Percentiles rank a stretch among this genome's conserved stretches.
phyloP scores from a whole-genome alignment of 2,329 filamentous ascomycete genomes.

The Harringtonia aguacate region DNA sequence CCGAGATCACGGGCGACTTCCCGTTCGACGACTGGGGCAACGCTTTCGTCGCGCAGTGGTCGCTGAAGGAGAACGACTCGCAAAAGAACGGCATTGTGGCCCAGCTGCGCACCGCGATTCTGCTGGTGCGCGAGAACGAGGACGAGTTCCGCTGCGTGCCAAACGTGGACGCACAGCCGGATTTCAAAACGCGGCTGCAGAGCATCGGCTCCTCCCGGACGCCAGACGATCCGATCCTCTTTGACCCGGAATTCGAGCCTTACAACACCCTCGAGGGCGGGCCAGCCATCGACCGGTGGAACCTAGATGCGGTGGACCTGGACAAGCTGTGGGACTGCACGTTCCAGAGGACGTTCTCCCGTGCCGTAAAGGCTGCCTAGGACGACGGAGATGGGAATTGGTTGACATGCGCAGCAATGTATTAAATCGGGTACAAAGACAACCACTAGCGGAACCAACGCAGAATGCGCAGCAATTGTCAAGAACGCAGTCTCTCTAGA shows the following conservation, averaged over 20 bases:
- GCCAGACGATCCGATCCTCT: background rate
- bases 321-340: background rate
- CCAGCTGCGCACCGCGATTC: background rate
- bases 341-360: background rate
- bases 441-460: too few relatives aligned
- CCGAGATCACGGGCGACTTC: background rate
- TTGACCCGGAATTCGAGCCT: constrained; percentile 1
- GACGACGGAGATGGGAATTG: background rate
- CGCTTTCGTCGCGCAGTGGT: background rate
- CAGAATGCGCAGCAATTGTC: too few relatives aligned
- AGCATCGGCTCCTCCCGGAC: background rate
- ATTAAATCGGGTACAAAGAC: background rate
- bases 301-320: background rate
- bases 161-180: background rate
- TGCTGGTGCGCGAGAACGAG: background rate
- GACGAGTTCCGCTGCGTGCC: background rate
- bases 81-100: constrained; percentile 1
- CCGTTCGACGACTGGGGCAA: constrained; percentile 1
- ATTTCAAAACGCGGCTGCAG: background rate
- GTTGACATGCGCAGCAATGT: background rate
- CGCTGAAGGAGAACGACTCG: constrained; percentile 1
- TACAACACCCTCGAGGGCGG: background rate
- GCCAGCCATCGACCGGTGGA: background rate
- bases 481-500: too few relatives aligned
- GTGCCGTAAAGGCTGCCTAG: background rate